Evolutionary conservation across 139 green algal species (phyloP), one percentile per base, ranked within the genome.

Genomic region (Chlamydomonas incerta): DNA sequence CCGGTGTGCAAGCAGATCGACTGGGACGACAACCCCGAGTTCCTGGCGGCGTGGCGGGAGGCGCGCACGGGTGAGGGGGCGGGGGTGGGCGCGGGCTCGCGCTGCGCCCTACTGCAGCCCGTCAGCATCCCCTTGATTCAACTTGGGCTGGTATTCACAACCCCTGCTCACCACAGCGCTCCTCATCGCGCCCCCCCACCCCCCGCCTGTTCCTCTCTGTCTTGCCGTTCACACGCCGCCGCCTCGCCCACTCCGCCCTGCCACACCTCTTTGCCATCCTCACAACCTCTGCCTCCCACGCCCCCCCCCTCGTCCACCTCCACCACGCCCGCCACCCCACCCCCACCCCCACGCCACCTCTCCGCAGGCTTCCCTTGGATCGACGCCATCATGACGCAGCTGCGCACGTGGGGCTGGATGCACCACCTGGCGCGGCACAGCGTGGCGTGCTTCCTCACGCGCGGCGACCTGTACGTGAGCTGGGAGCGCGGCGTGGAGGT

Each of bases 401-500:
- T 98, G 62, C 68, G 77, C 28, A 37, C 92, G 74, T 93, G 90
- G 88, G 96, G 96, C 63, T 99, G 96, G 96, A 97, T 99, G 90
- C 97, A 99, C 85, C 97, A 99, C 90, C 93, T 99, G 73, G 97
- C 95, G 23, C 91, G 96, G 9, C 96, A 99, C 89, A 89, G 82
- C 50, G 95, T 99, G 33, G 97, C 97, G 5, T 99, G 97, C 92
- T 99, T 99, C 89, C 93, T 99, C 29, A 99, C 97, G 0, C 91
- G 97, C 0, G 96, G 96, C 10, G 96, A 97, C 87, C 90, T 99
- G 81, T 97, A 95, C 74, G 63, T 96, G 50, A 89, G 85, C 89
- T 99, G 97, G 97, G 95, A 98, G 91, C 67, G 67, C 29, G 97
- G 97, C 3, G 83, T 94, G 62, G 93, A 96, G 46, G 94, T 97